Evolutionary conservation across 805 yeast genomes (phyloP).

Genomic region (Komagataella mondaviorum): DNA sequence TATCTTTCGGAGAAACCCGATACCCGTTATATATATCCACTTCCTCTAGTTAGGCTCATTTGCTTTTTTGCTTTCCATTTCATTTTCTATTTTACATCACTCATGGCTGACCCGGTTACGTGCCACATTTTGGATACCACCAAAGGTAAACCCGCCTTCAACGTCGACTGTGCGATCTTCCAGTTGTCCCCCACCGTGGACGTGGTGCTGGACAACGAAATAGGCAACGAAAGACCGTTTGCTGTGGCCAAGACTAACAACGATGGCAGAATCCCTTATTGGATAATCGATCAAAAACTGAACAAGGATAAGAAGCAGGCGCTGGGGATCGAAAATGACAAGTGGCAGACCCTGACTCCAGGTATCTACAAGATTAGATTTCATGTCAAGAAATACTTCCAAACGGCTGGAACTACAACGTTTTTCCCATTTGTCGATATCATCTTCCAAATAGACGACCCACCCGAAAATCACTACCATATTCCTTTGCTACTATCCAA

Average conservation of each 20-base stretch:
- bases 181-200: slow-evolving; percentile 15
- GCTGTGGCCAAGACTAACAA: slow-evolving; percentile 59
- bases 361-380: slow-evolving; percentile 72
- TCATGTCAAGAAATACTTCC: slow-evolving; percentile 58
- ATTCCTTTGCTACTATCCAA: slow-evolving; percentile 77
- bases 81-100: neutral
- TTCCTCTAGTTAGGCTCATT: neutral
- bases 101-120: slow-evolving; percentile 41
- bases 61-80: neutral
- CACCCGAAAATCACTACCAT: slow-evolving; percentile 76
- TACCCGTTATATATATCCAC: no score
- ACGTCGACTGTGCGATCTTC: slow-evolving; percentile 57
- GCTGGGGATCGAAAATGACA: slow-evolving; percentile 7
- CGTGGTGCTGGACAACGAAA: neutral
- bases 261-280: slow-evolving; percentile 69
- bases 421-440: slow-evolving; percentile 88
- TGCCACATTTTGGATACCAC: slow-evolving; percentile 87
- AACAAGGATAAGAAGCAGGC: slow-evolving; percentile 16
- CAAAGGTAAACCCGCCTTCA: slow-evolving; percentile 66
- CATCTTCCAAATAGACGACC: slow-evolving; percentile 48
- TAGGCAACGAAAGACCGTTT: slow-evolving; percentile 24
- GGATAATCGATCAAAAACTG: slow-evolving; percentile 37
- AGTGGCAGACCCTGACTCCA: slow-evolving; percentile 34
- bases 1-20: neutral
- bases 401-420: slow-evolving; percentile 22